Base-by-base conservation (phyloP, 495 filamentous ascomycete genomes). In the Aspergillus sparsus region DNA sequence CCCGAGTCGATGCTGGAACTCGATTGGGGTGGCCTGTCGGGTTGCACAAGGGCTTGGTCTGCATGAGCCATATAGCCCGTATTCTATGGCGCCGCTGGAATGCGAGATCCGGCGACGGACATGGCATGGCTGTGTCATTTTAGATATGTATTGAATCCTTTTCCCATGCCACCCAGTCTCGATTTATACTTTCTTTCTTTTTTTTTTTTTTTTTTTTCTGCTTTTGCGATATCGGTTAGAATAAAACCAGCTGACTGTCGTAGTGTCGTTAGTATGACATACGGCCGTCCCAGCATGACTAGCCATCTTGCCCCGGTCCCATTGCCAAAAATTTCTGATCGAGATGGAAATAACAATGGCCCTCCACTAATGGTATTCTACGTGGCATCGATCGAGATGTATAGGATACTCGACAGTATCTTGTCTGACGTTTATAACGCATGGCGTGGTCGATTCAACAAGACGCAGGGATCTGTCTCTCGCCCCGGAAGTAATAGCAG, bases 101-200 rank as follows among this genome's bases (percentile, higher is more conserved):
- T 63, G 47, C 2, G 78, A 82, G 44, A 73, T 80, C 11, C 68
- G 74, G n/a, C 63, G 73, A 36, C 72, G 79, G 5, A 77, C 75
- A 0, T 82, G 80, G 79, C 76, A 81, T 65, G 74, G 71, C 8
- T 82, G 80, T 59, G 74, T 81, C 1, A 69, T 78, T 13, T 65
- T 82, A 62, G 79, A 81, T 45, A 71, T 75, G 77, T 80, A 62
- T n/a, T n/a, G n/a, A n/a, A n/a, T n/a, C n/a, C n/a, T n/a, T n/a
- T n/a, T n/a, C n/a, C n/a, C n/a, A n/a, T n/a, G n/a, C n/a, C n/a
- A n/a, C n/a, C n/a, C n/a, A 54, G 74, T 68, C 5, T 13, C 27
- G 6, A 16, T 27, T 36, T 70, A n/a, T n/a, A n/a, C n/a, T n/a
- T n/a, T n/a, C n/a, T n/a, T n/a, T n/a, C n/a, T n/a, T n/a, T n/a